phyloP scores from a whole-genome alignment of 1,284 basidiomycete genomes.

The Flammula alnicola region DNA sequence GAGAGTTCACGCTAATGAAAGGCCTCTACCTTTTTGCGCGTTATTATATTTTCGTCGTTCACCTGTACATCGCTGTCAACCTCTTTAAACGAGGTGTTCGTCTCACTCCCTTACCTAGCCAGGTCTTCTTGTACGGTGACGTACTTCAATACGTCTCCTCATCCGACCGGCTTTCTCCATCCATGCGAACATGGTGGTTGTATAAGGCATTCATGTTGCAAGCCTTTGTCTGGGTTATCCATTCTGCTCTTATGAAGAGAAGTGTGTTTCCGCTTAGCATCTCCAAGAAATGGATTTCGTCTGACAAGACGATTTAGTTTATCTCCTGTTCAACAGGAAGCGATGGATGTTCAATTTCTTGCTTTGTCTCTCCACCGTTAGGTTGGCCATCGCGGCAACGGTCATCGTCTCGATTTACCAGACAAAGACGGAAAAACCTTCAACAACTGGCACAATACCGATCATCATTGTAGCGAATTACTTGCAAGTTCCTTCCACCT shows the following conservation, averaged over 20 bases:
- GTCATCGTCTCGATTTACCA: no score
- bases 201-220: constrained; percentile 10
- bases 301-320: constrained; percentile 4
- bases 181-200: constrained; percentile 6
- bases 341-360: constrained; percentile 1
- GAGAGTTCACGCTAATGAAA: constrained; percentile 5
- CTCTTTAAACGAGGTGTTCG: no score
- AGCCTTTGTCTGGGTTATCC: constrained; percentile 2
- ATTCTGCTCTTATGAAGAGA: constrained; percentile 8
- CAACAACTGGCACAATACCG: no score
- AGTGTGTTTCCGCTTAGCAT: constrained; percentile 1
- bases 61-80: constrained; percentile 13
- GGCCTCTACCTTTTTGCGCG: constrained; percentile 12
- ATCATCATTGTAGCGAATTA: no score
- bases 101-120: no score
- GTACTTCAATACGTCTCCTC: neutral
- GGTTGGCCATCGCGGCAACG: neutral
- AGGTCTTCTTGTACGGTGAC: neutral
- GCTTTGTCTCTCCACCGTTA: neutral
- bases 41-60: constrained; percentile 11
- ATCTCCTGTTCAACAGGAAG: constrained; percentile 7
- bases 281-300: neutral
- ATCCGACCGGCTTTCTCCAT: neutral
- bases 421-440: no score
- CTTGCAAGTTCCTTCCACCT: no score